phyloP scores from a whole-genome alignment of 2,329 filamentous ascomycete species.

The Hymenoscyphus fraxineus region DNA sequence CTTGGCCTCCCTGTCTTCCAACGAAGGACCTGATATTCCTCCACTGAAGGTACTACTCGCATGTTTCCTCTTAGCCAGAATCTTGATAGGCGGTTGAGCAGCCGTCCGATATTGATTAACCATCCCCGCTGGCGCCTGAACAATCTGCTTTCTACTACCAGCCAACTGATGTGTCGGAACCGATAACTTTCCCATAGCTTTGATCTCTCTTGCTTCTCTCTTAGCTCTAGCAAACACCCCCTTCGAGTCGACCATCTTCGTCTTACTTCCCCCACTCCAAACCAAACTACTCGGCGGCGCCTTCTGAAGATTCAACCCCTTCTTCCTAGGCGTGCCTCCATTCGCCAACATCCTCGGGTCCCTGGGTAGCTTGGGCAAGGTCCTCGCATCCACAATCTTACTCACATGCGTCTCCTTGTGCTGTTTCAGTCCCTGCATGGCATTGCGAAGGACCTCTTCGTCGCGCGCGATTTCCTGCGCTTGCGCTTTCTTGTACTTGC shows the following conservation, averaged over 20 bases:
- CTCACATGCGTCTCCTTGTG: constrained; percentile 55
- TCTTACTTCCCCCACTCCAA: constrained; percentile 48
- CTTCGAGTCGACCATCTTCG: constrained; percentile 49
- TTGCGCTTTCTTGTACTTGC: constrained; percentile 60
- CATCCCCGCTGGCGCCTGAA: constrained; percentile 51
- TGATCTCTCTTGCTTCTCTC: constrained; percentile 53
- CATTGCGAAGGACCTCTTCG: constrained; percentile 51
- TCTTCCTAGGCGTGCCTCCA: constrained; percentile 32
- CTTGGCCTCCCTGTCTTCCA: constrained; percentile 38
- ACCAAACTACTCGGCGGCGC: constrained; percentile 37
- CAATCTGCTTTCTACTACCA: constrained; percentile 37
- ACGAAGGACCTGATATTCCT: constrained; percentile 20
- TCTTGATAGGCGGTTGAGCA: constrained; percentile 34
- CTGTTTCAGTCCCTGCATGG: constrained; percentile 54
- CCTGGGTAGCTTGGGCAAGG: constrained; percentile 43
- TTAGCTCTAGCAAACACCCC: constrained; percentile 54
- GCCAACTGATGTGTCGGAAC: constrained; percentile 37
- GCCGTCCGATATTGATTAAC: constrained; percentile 49
- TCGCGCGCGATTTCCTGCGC: constrained; percentile 54
- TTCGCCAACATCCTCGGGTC: constrained; percentile 37
- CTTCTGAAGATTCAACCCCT: constrained; percentile 30
- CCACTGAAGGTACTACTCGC: constrained; percentile 13
- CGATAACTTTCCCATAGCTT: constrained; percentile 45
- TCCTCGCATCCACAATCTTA: constrained; percentile 50
- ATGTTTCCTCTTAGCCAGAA: constrained; percentile 34